These are phyloP conservation scores for Juncus inflexus DNA, from an alignment of 176 grass and related monocot genomes.

Conservation along the genomic window DNA sequence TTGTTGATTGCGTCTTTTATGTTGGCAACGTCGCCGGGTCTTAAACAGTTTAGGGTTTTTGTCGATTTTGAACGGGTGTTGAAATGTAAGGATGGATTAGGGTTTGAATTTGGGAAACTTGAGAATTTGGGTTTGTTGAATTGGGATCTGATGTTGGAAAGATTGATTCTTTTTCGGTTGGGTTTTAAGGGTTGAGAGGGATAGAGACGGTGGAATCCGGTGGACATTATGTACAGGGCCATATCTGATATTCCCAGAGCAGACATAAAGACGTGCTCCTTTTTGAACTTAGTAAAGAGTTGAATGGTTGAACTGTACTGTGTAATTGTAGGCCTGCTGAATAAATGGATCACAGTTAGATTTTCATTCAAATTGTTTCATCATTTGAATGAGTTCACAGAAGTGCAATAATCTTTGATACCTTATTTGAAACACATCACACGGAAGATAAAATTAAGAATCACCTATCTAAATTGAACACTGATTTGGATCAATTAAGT, in stretches of 20 bases:
- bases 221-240: slow-evolving; percentile 35
- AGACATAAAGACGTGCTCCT: not conserved
- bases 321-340: slow-evolving; percentile 4
- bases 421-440: too few species aligned
- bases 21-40: slow-evolving; percentile 28
- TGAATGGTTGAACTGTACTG: too few species aligned
- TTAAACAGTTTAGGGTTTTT: slow-evolving; percentile 43
- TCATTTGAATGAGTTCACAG: too few species aligned
- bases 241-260: slow-evolving; percentile 46
- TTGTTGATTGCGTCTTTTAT: slow-evolving; percentile 39
- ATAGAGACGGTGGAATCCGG: slow-evolving; percentile 2
- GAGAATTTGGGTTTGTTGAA: slow-evolving; percentile 4
- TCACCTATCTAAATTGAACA: too few species aligned
- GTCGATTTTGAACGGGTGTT: not conserved
- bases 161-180: slow-evolving; percentile 25
- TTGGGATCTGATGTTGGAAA: slow-evolving; percentile 8
- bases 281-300: slow-evolving; percentile 13
- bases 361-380: not conserved
- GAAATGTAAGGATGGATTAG: slow-evolving; percentile 6
- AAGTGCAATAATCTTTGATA: too few species aligned
- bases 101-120: slow-evolving; percentile 19
- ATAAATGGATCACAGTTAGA: slow-evolving; percentile 7
- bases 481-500: too few species aligned
- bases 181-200: slow-evolving; percentile 29
- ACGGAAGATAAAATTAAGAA: too few species aligned